A percentile compares a stretch with the other conserved stretches of the same genome.
Evolutionary conservation across 192 early-diverging fungal species (phyloP).

Genomic region (Linderina pennispora): DNA sequence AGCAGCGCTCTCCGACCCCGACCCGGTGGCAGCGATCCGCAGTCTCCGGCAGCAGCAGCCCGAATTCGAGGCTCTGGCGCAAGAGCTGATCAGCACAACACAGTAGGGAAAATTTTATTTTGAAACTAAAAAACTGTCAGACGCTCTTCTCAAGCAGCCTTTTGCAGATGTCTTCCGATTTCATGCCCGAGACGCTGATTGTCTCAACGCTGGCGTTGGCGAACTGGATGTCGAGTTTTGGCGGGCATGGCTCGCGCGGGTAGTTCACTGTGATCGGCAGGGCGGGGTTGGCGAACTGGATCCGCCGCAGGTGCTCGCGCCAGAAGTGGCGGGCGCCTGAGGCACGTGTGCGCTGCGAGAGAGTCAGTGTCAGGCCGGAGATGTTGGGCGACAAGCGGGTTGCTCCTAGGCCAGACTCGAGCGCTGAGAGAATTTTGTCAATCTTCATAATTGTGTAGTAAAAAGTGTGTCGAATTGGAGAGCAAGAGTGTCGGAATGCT

Average conservation of each 20-base stretch:
- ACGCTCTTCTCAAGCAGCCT: constrained; percentile 20
- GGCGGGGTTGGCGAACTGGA: constrained; percentile 43
- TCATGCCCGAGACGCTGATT: constrained; percentile 22
- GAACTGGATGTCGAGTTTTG: constrained; percentile 41
- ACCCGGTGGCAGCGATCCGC: constrained; percentile 33
- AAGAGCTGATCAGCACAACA: constrained; percentile 32
- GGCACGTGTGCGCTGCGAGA: constrained; percentile 43
- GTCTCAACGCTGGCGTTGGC: constrained; percentile 11
- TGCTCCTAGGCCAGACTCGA: constrained; percentile 37
- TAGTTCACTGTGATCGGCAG: constrained; percentile 37
- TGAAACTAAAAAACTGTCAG: no score
- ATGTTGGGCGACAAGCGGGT: constrained; percentile 28
- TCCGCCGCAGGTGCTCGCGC: constrained; percentile 39
- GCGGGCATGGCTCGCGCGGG: constrained; percentile 38
- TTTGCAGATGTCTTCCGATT: constrained; percentile 38
- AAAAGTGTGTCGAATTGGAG: background rate
- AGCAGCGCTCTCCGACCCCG: constrained; percentile 14
- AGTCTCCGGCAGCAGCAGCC: constrained; percentile 29
- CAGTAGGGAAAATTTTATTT: no score
- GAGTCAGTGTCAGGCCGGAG: constrained; percentile 32
- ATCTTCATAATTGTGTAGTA: constrained; percentile 26
- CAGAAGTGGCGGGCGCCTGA: constrained; percentile 45
- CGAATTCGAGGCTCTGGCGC: constrained; percentile 35
- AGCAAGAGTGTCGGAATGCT: background rate
- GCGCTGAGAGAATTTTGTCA: constrained; percentile 22